Evolutionary conservation across 805 yeast genomes (phyloP).

Genomic region (Millerago galiae): DNA sequence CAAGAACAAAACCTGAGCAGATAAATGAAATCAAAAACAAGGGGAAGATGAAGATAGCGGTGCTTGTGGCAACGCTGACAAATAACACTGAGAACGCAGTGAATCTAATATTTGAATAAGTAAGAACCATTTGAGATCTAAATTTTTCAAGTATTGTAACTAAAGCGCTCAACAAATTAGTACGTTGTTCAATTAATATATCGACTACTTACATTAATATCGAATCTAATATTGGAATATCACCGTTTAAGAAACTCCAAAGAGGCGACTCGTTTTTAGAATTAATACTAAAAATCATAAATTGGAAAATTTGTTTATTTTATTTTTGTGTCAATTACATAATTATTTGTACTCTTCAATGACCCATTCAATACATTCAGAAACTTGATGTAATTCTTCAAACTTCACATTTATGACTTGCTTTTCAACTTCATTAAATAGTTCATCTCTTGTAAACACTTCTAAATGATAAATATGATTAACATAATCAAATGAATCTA

Average conservation of each 20-base stretch:
- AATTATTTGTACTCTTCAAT: constrained; percentile 20
- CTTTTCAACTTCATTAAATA: constrained; percentile 21
- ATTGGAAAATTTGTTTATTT: too few species aligned
- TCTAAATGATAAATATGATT: constrained; percentile 13
- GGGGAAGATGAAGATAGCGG: constrained; percentile 19
- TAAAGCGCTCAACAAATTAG: background rate
- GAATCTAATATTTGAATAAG: constrained; percentile 15
- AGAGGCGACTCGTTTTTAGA: constrained; percentile 6
- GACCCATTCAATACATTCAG: constrained; percentile 53
- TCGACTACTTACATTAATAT: constrained; percentile 6
- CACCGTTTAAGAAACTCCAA: constrained; percentile 9
- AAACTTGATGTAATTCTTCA: constrained; percentile 45
- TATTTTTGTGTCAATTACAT: background rate
- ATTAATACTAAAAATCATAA: constrained; percentile 3
- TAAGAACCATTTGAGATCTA: constrained; percentile 8
- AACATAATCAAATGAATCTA: constrained; percentile 20
- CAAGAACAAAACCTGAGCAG: constrained; percentile 21
- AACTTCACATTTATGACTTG: constrained; percentile 41
- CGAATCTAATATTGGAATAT: constrained; percentile 17
- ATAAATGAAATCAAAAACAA: constrained; percentile 17
- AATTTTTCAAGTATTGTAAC: constrained; percentile 1
- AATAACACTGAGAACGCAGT: constrained; percentile 14
- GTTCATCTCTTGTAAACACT: constrained; percentile 16
- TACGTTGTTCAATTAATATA: background rate
- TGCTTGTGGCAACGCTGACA: constrained; percentile 9